Base-by-base conservation (phyloP, 208 protist species). In the Leishmania major region DNA sequence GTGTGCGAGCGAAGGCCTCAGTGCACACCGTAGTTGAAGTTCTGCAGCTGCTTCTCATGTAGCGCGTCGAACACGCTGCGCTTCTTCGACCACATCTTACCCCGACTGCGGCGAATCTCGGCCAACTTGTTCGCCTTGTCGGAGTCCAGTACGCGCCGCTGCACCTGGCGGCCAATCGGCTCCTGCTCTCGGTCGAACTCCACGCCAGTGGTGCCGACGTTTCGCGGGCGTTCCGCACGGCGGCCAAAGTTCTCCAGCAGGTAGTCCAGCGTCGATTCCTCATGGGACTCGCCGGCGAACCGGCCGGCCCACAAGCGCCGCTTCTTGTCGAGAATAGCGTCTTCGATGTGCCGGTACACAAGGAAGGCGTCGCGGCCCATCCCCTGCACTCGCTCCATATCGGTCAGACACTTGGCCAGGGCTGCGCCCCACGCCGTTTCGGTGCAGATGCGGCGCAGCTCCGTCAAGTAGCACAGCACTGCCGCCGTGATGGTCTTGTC, bases 171-270 rank as follows among this genome's bases (percentile, higher is more conserved):
- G 40, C 94, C 94, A 84, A 98, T 97, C 28, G 95, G 95, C 84
- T 98, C 95, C 87, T 97, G 91, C 89, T 98, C 95, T 1, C 95
- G 88, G 78, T 98, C 95, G 78, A 97, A 98, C 88, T 98, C 94
- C 1, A 91, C 90, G 67, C 95, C 95, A 53, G 90, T 95, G 10
- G 89, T 92, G 79, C 92, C 92, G 6, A 92, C 91, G 70, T 95
- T 95, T 15, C 83, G 80, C 77, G 76, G 87, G 28, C 90, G 88
- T 62, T 95, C 92, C 2, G 91, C 82, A 69, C 95, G 94, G 4
- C 92, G 90, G 25, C 94, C 92, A 85, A 98, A 96, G 91, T 98
- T 97, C 79, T 98, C 93, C 5, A 98, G 87, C 70, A 98, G 77
- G 86, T 96, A 98, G 83, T 98, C 95, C 1, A 98, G 85, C 51